Percentiles rank a stretch among this genome's conserved stretches.
Evolutionary conservation across 495 filamentous ascomycete species (phyloP).

Genomic region (Ramalina intermedia): DNA sequence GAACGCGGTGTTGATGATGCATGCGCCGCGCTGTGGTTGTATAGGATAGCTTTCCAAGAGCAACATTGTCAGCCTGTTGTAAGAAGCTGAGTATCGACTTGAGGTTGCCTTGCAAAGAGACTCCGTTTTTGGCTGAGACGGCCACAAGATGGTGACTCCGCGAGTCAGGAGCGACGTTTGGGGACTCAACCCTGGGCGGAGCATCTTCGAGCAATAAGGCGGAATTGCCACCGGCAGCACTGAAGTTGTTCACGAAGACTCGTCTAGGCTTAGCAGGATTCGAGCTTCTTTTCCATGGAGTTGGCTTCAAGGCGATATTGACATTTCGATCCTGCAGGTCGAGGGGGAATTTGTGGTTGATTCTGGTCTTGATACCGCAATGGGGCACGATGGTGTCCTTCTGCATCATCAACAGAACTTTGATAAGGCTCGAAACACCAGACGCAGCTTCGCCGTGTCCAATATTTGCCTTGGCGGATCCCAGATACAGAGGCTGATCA

Average conservation of each 20-base stretch:
- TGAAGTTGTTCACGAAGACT: slow-evolving; percentile 58
- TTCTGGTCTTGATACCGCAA: slow-evolving; percentile 70
- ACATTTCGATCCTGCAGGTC: slow-evolving; percentile 64
- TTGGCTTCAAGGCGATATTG: slow-evolving; percentile 45
- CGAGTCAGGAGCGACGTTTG: slow-evolving; percentile 22
- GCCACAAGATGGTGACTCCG: slow-evolving; percentile 36
- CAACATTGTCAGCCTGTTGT: slow-evolving; percentile 29
- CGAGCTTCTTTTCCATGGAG: slow-evolving; percentile 47
- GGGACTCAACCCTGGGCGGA: slow-evolving; percentile 16
- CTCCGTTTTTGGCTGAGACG: slow-evolving; percentile 38
- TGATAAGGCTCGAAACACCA: slow-evolving; percentile 67
- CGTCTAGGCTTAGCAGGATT: slow-evolving; percentile 27
- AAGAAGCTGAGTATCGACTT: slow-evolving; percentile 35
- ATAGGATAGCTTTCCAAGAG: slow-evolving; percentile 50
- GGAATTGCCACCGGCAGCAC: slow-evolving; percentile 54
- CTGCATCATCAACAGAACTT: slow-evolving; percentile 77
- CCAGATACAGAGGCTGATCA: slow-evolving; percentile 51
- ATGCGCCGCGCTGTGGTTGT: slow-evolving; percentile 69
- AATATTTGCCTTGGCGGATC: slow-evolving; percentile 80
- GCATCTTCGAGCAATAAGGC: slow-evolving; percentile 37
- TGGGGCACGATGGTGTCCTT: slow-evolving; percentile 75
- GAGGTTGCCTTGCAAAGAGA: slow-evolving; percentile 43
- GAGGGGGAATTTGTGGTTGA: slow-evolving; percentile 70
- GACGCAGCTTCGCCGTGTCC: slow-evolving; percentile 86
- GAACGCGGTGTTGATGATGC: slow-evolving; percentile 59